A percentile compares a stretch with the other conserved stretches of the same genome.
These are phyloP conservation scores for Rhizophora apiculata DNA, from an alignment of 345 rosid genomes.

Conservation along the genomic window DNA sequence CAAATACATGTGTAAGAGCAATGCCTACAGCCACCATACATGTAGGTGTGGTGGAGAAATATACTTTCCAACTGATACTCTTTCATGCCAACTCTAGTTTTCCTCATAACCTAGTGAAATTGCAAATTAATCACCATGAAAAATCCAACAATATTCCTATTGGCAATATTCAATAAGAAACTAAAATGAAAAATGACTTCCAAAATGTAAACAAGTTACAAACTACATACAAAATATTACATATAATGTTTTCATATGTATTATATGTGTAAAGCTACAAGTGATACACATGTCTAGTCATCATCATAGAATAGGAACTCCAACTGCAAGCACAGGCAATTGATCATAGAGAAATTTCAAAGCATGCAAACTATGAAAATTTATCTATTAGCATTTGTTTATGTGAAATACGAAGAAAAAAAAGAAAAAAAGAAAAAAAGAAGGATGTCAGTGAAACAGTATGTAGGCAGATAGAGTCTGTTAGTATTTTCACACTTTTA, in stretches of 20 bases:
- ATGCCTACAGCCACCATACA: slow-evolving; percentile 95
- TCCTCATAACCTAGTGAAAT: slow-evolving; percentile 74
- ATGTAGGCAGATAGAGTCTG: not conserved
- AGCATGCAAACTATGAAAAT: not conserved
- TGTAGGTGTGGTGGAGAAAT: slow-evolving; percentile 88
- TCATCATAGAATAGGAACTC: not conserved
- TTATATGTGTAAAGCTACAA: not conserved
- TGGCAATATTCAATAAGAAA: not conserved
- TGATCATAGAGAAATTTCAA: not conserved
- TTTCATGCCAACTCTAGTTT: slow-evolving; percentile 53
- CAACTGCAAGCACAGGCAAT: not conserved
- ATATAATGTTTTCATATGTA: too few relatives aligned
- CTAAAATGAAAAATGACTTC: not conserved
- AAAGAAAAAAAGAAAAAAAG: not conserved
- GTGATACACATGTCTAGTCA: not conserved
- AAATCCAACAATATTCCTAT: not conserved
- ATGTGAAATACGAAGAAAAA: not conserved
- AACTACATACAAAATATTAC: too few relatives aligned
- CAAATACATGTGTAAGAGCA: slow-evolving; percentile 94
- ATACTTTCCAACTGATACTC: slow-evolving; percentile 95
- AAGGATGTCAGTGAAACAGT: not conserved
- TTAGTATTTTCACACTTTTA: slow-evolving; percentile 16
- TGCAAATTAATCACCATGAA: slow-evolving; percentile 4
- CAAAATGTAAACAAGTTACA: too few relatives aligned
- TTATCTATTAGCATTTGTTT: not conserved